Percentiles rank a stretch among this genome's conserved stretches.
These are phyloP conservation scores for Fallopia convolvulus DNA, from an alignment of 148 eudicot species.

Conservation along the genomic window DNA sequence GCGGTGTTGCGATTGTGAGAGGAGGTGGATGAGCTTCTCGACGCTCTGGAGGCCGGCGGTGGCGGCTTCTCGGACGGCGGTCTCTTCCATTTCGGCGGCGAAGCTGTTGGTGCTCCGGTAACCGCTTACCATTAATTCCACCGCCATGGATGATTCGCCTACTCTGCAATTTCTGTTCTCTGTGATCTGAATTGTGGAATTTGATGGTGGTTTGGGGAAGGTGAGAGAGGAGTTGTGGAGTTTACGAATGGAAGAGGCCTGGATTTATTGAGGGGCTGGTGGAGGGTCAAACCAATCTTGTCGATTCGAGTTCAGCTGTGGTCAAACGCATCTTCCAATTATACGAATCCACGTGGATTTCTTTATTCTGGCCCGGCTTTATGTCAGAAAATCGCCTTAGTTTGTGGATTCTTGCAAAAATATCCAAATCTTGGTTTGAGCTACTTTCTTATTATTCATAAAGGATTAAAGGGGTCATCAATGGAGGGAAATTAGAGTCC, in stretches of 20 bases:
- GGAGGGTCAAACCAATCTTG: conserved; percentile 8
- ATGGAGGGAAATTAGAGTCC: too few relatives aligned
- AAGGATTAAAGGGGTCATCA: too few relatives aligned
- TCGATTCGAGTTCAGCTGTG: background rate
- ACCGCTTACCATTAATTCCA: conserved; percentile 51
- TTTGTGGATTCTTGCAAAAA: background rate
- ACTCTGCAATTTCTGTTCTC: background rate
- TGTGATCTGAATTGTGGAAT: background rate
- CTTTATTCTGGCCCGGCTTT: background rate
- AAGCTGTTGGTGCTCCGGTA: conserved; percentile 22
- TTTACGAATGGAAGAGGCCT: background rate
- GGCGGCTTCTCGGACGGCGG: conserved; percentile 68
- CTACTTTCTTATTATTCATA: too few relatives aligned
- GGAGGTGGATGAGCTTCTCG: conserved; percentile 55
- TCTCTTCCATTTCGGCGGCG: conserved; percentile 38
- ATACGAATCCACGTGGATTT: background rate
- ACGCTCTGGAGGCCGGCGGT: conserved; percentile 81
- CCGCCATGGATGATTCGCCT: conserved; percentile 37
- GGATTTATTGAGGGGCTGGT: background rate
- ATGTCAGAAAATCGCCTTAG: background rate
- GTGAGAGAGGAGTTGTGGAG: background rate
- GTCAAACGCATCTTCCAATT: conserved; percentile 9
- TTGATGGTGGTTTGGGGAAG: background rate
- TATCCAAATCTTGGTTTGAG: too few relatives aligned
- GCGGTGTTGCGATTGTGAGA: conserved; percentile 36